Evolutionary conservation across 1,284 basidiomycete species (phyloP).

Genomic region (Mycosarcoma maydis): DNA sequence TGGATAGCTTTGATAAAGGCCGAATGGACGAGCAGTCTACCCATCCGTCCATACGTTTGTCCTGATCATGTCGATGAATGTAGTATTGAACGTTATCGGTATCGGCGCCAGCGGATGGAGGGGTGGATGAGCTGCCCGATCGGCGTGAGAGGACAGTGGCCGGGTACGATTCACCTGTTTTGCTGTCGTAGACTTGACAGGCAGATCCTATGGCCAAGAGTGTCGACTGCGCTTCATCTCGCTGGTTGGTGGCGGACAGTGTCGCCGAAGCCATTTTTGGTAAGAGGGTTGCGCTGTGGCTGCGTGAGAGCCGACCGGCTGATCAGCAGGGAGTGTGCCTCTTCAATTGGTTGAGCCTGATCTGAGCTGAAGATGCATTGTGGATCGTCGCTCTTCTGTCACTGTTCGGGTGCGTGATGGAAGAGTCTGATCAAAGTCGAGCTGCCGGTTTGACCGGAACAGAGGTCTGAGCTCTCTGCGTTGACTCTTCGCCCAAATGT

Average conservation of each 20-base stretch:
- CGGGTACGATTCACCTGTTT: slow-evolving; percentile 1
- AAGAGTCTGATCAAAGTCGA: no score
- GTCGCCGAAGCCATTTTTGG: slow-evolving; percentile 14
- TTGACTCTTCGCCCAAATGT: no score
- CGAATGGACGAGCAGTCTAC: slow-evolving; percentile 23
- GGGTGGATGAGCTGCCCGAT: slow-evolving; percentile 26
- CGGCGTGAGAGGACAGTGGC: slow-evolving; percentile 30
- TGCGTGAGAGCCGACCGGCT: no score
- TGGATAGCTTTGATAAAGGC: not conserved
- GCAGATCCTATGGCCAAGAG: slow-evolving; percentile 26
- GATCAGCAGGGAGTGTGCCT: no score
- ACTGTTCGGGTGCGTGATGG: no score
- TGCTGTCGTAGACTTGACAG: slow-evolving; percentile 30
- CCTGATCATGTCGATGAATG: slow-evolving; percentile 39
- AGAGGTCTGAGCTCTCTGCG: no score
- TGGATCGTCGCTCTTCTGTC: no score
- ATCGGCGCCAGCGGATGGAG: slow-evolving; percentile 8
- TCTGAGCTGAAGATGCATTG: no score
- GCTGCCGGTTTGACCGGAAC: no score
- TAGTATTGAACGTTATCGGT: slow-evolving; percentile 34
- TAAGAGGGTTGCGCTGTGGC: not conserved
- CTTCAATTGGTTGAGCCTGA: no score
- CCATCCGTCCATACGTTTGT: slow-evolving; percentile 48
- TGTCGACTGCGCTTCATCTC: not conserved
- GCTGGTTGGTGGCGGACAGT: slow-evolving; percentile 6